Conservation (phyloP, 148 eudicot species). For the Chenopodium formosanum region DNA sequence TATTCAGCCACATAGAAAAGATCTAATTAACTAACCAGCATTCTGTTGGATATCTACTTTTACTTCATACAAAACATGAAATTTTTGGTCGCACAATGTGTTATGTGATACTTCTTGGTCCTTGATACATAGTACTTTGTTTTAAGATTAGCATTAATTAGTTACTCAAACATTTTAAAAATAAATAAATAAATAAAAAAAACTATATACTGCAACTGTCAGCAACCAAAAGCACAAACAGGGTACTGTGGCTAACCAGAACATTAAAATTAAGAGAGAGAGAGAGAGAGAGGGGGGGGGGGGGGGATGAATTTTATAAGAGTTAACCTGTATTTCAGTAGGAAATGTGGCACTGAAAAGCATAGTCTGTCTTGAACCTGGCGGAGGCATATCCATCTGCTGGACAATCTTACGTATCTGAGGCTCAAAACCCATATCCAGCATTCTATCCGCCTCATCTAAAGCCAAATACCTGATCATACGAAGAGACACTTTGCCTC, state of each 20-base stretch:
- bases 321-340: slow-evolving; percentile 70
- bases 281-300: too few species aligned
- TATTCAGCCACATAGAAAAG: not conserved
- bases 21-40: not conserved
- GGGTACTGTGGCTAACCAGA: not conserved
- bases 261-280: too few species aligned
- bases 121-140: not conserved
- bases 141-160: not conserved
- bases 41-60: not conserved
- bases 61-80: not conserved
- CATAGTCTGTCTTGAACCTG: slow-evolving; percentile 83
- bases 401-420: slow-evolving; percentile 81
- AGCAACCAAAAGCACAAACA: not conserved
- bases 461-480: slow-evolving; percentile 65
- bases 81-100: not conserved
- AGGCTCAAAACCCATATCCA: slow-evolving; percentile 96
- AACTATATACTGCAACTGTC: not conserved
- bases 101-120: not conserved
- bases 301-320: not conserved
- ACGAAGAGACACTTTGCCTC: slow-evolving; percentile 57
- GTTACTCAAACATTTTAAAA: too few species aligned
- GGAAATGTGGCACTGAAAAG: slow-evolving; percentile 98
- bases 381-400: slow-evolving; percentile 75
- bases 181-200: too few species aligned
- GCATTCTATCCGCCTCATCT: slow-evolving; percentile 94